Evolutionary conservation across 2,329 filamentous ascomycete genomes (phyloP).

Genomic region (Cladosporium sp.): DNA sequence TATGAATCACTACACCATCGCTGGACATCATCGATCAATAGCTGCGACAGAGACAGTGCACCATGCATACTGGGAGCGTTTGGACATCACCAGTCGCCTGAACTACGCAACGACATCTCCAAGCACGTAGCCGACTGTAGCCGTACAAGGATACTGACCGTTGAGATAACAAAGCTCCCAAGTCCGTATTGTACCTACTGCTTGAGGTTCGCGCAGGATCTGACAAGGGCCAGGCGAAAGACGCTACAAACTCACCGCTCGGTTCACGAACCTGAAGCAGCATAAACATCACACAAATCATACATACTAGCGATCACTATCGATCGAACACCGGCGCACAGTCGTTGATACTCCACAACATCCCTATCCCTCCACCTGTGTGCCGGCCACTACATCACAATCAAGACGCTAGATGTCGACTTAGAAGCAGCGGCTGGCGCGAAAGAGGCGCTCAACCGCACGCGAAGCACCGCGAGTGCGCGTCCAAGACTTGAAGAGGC

Average conservation of each 20-base stretch:
- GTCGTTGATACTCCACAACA: background rate
- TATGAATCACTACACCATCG: too few relatives aligned
- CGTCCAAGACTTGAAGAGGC: conserved; percentile 6
- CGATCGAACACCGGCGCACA: background rate
- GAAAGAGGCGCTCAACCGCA: background rate
- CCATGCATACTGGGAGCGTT: too few relatives aligned
- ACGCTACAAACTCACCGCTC: background rate
- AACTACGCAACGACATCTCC: background rate
- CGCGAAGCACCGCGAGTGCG: background rate
- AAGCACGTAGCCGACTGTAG: background rate
- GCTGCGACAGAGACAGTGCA: too few relatives aligned
- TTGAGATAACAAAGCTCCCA: background rate
- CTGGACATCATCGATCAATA: too few relatives aligned
- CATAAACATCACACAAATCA: background rate
- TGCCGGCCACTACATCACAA: background rate
- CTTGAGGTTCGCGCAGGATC: background rate
- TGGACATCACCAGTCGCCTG: background rate
- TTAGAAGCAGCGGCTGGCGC: background rate
- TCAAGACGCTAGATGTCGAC: background rate
- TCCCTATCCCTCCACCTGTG: background rate
- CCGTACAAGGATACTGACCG: background rate
- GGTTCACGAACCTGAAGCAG: background rate
- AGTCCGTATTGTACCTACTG: conserved; percentile 3
- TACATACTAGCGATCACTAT: background rate
- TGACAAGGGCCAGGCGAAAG: background rate